Evolutionary conservation across 2,329 filamentous ascomycete genomes (phyloP).

Genomic region (Falciphora oryzae): DNA sequence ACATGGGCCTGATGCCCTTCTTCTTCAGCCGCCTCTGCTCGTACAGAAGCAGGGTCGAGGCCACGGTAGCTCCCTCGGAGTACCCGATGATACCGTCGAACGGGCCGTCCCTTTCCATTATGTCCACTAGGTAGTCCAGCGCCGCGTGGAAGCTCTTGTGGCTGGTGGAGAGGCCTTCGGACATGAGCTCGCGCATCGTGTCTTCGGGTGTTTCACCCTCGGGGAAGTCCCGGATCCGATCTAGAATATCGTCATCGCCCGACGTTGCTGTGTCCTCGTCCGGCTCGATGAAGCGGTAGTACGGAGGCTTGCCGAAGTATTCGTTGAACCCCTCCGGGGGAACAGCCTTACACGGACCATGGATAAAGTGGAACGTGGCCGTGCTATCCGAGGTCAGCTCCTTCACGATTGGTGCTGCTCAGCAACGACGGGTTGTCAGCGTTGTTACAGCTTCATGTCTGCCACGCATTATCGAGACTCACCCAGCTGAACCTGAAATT

Average conservation of each 20-base stretch:
- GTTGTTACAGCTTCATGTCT: background rate
- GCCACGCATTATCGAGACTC: constrained; percentile 13
- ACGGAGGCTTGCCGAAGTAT: constrained; percentile 50
- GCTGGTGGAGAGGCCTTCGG: constrained; percentile 24
- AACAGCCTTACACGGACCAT: constrained; percentile 42
- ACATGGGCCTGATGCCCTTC: constrained; percentile 30
- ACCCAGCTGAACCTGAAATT: constrained; percentile 52
- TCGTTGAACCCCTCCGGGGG: constrained; percentile 49
- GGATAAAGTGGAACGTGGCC: constrained; percentile 44
- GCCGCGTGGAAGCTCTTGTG: constrained; percentile 32
- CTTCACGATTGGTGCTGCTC: constrained; percentile 40
- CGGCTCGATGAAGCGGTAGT: constrained; percentile 50
- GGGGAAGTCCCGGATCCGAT: constrained; percentile 48
- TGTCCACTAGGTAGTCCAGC: constrained; percentile 35
- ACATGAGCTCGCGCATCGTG: constrained; percentile 44
- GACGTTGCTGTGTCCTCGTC: constrained; percentile 37
- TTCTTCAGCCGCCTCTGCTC: constrained; percentile 35
- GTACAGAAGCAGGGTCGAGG: constrained; percentile 45
- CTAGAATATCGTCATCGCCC: constrained; percentile 38
- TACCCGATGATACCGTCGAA: constrained; percentile 55
- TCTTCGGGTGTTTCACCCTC: constrained; percentile 47
- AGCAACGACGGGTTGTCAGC: background rate
- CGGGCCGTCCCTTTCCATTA: constrained; percentile 38
- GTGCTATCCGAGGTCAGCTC: constrained; percentile 39
- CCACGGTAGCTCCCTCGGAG: constrained; percentile 53